Base-by-base conservation (phyloP, 331 rosid species). In the Prunus yedoensis region DNA sequence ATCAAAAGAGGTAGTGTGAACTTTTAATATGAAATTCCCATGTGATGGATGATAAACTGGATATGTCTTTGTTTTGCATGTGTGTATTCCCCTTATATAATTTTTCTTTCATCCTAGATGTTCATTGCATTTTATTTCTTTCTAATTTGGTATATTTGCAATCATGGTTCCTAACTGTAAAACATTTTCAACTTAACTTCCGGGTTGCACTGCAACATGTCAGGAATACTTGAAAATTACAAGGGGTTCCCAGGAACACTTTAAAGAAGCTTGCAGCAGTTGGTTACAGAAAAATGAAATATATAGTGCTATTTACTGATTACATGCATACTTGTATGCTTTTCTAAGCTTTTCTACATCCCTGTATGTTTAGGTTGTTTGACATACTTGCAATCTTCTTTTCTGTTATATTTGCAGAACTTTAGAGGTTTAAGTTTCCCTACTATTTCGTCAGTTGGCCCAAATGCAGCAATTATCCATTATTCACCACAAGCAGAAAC, bases 401-500 rank as follows among this genome's bases (percentile, higher is more conserved):
- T 68, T 67, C 69, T 70, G 56, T 69, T 58, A 56, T 71, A 61
- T 77, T 78, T 84, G 77, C 96, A 95, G 99, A 79, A 87, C 77
- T 95, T 95, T 83, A 91, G 90, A 84, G 98, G 99, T 85, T 81
- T 91, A 74, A 92, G 99, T 83, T 95, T 95, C 79, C 98, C 98
- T 46, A 92, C 98, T 66, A 95, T 95, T 84, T 95, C 99, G 45
- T 91, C 98, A 3, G 97, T 95, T 74, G 99, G 99, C 46, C 86
- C 99, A 83, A 95, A 95, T 92, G 99, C 98, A 8, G 99, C 99
- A 23, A 91, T 95, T 74, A 92, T 92, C 60, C 99, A 92, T 87
- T 95, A 95, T 85, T 66, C 76, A 43, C 97, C 99, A 41, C 58
- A 78, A 50, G 85, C 89, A 73, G 98, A 88, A 74, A 86, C 96